Evolutionary conservation across 2,329 filamentous ascomycete species (phyloP).

Genomic region (Fusarium xylarioides): DNA sequence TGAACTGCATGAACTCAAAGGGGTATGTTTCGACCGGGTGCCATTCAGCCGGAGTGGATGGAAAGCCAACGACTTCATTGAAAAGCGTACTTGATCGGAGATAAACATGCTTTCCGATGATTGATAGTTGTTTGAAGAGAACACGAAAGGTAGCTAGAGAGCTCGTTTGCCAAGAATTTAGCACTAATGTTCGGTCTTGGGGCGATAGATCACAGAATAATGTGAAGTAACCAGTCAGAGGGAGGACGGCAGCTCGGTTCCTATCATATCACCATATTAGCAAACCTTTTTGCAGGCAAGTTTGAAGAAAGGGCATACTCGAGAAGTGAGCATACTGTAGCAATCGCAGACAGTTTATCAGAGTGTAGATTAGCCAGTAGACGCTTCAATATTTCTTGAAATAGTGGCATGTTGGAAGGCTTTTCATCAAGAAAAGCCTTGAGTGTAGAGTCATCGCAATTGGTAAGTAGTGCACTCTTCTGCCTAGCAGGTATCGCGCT

Average conservation of each 20-base stretch:
- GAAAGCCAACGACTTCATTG: background rate
- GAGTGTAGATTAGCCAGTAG: background rate
- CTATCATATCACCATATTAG: background rate
- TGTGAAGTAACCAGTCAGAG: background rate
- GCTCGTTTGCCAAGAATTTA: background rate
- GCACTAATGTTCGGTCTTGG: background rate
- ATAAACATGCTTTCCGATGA: background rate
- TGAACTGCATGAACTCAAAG: background rate
- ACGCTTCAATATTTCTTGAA: background rate
- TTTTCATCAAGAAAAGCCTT: background rate
- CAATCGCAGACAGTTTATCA: background rate
- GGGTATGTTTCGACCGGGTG: background rate
- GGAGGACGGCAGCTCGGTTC: background rate
- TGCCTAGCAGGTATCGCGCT: background rate
- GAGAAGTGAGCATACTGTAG: background rate
- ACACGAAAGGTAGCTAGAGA: background rate
- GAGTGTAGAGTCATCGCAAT: background rate
- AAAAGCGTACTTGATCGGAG: background rate
- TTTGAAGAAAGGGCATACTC: background rate
- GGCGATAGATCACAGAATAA: background rate
- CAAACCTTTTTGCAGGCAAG: accelerated
- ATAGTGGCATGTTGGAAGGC: background rate
- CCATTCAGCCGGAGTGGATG: background rate
- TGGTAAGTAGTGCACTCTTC: background rate
- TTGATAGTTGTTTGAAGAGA: background rate